These are phyloP conservation scores for Stachybotrys chartarum DNA, from an alignment of 2,329 filamentous ascomycete species.

Conservation along the genomic window DNA sequence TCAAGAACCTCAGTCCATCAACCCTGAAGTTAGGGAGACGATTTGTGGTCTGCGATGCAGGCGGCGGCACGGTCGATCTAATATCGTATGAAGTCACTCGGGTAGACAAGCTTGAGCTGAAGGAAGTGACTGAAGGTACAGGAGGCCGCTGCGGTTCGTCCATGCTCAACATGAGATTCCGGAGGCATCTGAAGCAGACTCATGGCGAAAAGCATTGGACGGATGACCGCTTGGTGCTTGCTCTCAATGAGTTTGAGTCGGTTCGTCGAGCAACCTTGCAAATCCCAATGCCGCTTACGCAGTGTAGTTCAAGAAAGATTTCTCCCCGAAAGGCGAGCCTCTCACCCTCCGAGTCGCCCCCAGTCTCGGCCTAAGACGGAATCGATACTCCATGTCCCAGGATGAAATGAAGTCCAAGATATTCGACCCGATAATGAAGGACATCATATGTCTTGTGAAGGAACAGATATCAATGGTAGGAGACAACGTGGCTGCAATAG, in stretches of 20 bases:
- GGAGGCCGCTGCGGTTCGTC: slow-evolving; percentile 43
- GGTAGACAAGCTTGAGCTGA: slow-evolving; percentile 34
- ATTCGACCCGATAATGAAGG: slow-evolving; percentile 33
- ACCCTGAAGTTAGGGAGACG: slow-evolving; percentile 35
- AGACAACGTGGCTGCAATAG: slow-evolving; percentile 27
- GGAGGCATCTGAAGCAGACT: slow-evolving; percentile 32
- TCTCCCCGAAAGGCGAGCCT: slow-evolving; percentile 25
- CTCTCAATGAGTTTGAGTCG: slow-evolving; percentile 35
- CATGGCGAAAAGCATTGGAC: slow-evolving; percentile 36
- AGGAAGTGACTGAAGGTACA: slow-evolving; percentile 40
- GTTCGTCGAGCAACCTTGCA: slow-evolving; percentile 31
- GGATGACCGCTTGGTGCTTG: slow-evolving; percentile 30
- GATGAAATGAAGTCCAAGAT: slow-evolving; percentile 58
- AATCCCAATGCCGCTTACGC: slow-evolving; percentile 8
- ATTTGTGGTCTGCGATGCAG: slow-evolving; percentile 47
- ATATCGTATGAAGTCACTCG: slow-evolving; percentile 43
- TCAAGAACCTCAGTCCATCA: slow-evolving; percentile 34
- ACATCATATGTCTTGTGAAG: slow-evolving; percentile 33
- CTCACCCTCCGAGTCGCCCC: slow-evolving; percentile 26
- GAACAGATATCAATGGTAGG: slow-evolving; percentile 30
- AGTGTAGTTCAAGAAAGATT: slow-evolving; percentile 29
- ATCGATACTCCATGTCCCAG: slow-evolving; percentile 28
- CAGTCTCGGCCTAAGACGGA: slow-evolving; percentile 22
- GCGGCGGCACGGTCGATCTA: slow-evolving; percentile 47
- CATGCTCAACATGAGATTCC: slow-evolving; percentile 41